Percentiles rank a stretch among this genome's conserved stretches.
Conservation (phyloP, 2,329 filamentous ascomycete genomes). For the Raffaelea ambrosiae region DNA sequence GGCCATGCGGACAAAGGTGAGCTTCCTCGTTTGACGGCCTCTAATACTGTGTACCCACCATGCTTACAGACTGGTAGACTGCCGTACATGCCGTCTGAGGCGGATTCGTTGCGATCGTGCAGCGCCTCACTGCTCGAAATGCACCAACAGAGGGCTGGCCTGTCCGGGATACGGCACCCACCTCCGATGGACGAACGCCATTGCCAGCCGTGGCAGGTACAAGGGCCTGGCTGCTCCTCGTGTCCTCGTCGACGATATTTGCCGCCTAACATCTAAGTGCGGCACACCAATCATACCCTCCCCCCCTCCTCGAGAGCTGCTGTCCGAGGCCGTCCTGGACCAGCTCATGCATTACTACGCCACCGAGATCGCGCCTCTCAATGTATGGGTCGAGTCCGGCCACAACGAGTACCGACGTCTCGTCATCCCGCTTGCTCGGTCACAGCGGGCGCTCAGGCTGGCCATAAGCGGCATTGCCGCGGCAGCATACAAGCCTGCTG, state of each 20-base stretch:
- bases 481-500: not conserved
- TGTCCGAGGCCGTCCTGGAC: not conserved
- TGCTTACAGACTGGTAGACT: not conserved
- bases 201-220: not conserved
- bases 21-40: not conserved
- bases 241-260: not conserved
- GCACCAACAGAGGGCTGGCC: not conserved
- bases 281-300: not conserved
- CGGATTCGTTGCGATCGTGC: not conserved
- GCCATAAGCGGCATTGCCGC: not conserved
- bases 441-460: not conserved
- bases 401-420: not conserved
- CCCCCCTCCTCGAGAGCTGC: not conserved
- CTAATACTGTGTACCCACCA: not conserved
- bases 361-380: not conserved
- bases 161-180: not conserved
- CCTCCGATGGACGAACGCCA: not conserved
- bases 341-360: not conserved
- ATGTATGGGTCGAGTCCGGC: not conserved
- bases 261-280: not conserved
- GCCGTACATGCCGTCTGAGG: not conserved
- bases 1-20: not conserved
- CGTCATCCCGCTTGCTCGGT: not conserved
- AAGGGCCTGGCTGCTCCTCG: not conserved
- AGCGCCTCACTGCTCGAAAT: not conserved